Evolutionary conservation across 495 filamentous ascomycete species (phyloP).

Genomic region (Geoglossum glabrum): DNA sequence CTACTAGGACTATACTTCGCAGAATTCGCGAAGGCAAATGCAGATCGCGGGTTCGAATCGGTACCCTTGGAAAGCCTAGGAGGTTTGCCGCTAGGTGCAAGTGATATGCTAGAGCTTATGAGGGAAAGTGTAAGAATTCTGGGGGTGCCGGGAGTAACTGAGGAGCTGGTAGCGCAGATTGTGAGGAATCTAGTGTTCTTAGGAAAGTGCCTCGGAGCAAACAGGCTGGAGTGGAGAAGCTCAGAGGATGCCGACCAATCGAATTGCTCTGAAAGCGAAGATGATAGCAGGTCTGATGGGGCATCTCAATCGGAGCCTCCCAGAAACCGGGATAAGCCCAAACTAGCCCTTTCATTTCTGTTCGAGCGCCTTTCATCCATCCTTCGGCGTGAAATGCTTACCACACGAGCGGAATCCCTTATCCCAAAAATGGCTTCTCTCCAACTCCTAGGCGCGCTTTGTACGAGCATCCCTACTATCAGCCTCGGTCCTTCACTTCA

Average conservation of each 20-base stretch:
- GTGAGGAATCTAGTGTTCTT: slow-evolving; percentile 65
- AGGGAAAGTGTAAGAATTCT: slow-evolving; percentile 44
- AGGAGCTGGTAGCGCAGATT: slow-evolving; percentile 48
- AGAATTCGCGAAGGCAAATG: slow-evolving; percentile 48
- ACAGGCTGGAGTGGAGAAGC: slow-evolving; percentile 28
- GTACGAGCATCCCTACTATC: slow-evolving; percentile 32
- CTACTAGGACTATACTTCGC: slow-evolving; percentile 60
- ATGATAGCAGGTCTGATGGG: slow-evolving; percentile 18
- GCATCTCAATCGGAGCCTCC: slow-evolving; percentile 15
- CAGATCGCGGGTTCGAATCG: slow-evolving; percentile 25
- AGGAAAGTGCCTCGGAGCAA: slow-evolving; percentile 43
- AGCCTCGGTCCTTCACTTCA: slow-evolving; percentile 38
- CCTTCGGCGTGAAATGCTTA: slow-evolving; percentile 53
- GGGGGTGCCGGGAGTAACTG: slow-evolving; percentile 39
- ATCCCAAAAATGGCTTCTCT: slow-evolving; percentile 58
- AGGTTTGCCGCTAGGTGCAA: slow-evolving; percentile 43
- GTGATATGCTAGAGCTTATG: slow-evolving; percentile 45
- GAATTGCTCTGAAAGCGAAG: slow-evolving; percentile 26
- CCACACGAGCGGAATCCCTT: slow-evolving; percentile 36
- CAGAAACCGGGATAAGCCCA: slow-evolving; percentile 3
- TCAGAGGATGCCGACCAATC: slow-evolving; percentile 20
- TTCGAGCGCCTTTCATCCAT: slow-evolving; percentile 55
- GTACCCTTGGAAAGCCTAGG: slow-evolving; percentile 48
- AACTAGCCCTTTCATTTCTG: slow-evolving; percentile 46
- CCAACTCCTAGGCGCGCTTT: slow-evolving; percentile 43